Evolutionary conservation across 2,329 filamentous ascomycete genomes (phyloP), one percentile per base, ranked within the genome.

Genomic region (Bretziella fagacearum): DNA sequence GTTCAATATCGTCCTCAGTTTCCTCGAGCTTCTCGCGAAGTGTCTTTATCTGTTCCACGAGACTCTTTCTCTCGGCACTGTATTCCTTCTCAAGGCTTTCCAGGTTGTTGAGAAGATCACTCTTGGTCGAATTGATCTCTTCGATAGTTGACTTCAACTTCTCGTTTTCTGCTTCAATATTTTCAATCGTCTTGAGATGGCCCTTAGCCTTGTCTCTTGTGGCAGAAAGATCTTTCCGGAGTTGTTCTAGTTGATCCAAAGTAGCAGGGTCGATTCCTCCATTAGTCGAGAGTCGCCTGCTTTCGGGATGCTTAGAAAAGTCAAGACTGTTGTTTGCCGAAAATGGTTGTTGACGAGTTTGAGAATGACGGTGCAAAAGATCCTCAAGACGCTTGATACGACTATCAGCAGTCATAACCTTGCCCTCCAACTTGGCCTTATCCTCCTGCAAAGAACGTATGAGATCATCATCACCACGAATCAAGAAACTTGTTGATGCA

Each of bases 31-130:
- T 81, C 46, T 79, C 69, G 57, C 81, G 87, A 49, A 87, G 71
- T 11, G 74, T 72, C 54, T 78, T 80, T 49, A 91, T 78, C 58
- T 96, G 87, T 13, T 75, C 70, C 55, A 94, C 84, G 1, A 96
- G 68, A 7, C 79, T 81, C 56, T 82, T 84, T 32, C 91, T 77
- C 61, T 96, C 89, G 43, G 79, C 77, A 29, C 82, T 70, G 54
- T 94, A 95, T 57, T 96, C 91, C 22, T 77, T 77, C 61, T 95
- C 85, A 53, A 93, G 74, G 10, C 87, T 81, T 58, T 96, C 86
- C 65, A 98, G 84, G 57, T 98, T 98, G 53, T 84, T 81, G 63
- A 98, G 77, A 7, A 98, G 74, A 60, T 96, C 91, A 55, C 83
- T 82, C 61, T 98, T 98, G 1, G 83, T 95, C 2, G 84, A 87